phyloP scores from a whole-genome alignment of 2,329 filamentous ascomycete species.

The Sclerotinia sclerotiorum region DNA sequence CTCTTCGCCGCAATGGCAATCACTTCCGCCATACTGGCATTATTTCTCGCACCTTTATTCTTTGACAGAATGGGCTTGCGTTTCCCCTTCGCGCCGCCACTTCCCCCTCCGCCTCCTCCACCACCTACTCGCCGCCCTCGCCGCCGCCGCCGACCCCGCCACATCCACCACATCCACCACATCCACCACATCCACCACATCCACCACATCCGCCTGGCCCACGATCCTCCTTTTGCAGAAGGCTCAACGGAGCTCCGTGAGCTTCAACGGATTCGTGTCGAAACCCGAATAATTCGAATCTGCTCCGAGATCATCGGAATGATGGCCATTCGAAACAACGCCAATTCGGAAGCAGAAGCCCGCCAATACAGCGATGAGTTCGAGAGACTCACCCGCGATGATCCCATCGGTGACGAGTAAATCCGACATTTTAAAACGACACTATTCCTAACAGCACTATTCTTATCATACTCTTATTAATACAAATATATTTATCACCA shows the following conservation, averaged over 20 bases:
- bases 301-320: not conserved
- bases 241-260: not conserved
- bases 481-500: not conserved
- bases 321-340: not conserved
- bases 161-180: not conserved
- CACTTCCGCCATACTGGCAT: too few species aligned
- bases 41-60: too few species aligned
- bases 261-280: not conserved
- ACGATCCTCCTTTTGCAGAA: not conserved
- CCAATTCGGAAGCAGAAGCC: too few species aligned
- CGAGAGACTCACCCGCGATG: not conserved
- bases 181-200: not conserved
- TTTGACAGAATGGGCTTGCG: not conserved
- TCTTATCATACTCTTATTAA: not conserved
- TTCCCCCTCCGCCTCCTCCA: not conserved
- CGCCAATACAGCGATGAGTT: not conserved
- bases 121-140: not conserved
- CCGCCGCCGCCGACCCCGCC: not conserved
- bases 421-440: not conserved
- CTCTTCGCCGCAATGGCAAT: too few species aligned
- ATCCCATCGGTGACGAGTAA: not conserved
- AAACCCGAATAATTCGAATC: not conserved
- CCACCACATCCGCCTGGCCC: not conserved
- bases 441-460: not conserved
- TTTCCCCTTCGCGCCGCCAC: not conserved